These are phyloP conservation scores for Trichomonascaceae sp. DNA, from an alignment of 1,139 yeast genomes.

Conservation along the genomic window DNA sequence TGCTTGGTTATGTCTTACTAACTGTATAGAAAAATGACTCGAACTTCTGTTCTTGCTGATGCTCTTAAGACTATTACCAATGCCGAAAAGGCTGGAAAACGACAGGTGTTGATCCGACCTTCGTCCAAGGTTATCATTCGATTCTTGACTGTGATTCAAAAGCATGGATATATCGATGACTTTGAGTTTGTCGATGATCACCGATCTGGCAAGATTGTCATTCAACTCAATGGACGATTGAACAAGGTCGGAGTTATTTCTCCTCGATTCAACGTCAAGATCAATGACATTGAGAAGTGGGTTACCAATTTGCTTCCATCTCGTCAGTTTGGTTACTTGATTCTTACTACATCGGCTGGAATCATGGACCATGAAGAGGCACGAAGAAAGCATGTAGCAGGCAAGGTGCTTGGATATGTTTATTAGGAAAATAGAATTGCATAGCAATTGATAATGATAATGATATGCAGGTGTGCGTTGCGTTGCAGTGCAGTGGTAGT, in stretches of 20 bases:
- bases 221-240: conserved; percentile 95
- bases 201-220: conserved; percentile 97
- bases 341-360: conserved; percentile 98
- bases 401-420: conserved; percentile 94
- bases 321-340: conserved; percentile 96
- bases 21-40: conserved; percentile 60
- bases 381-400: conserved; percentile 99
- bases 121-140: conserved; percentile 97
- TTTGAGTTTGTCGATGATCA: conserved; percentile 98
- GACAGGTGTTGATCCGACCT: conserved; percentile 98
- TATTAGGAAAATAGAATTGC: conserved; percentile 45
- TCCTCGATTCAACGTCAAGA: conserved; percentile 95
- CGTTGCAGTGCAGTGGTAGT: not conserved
- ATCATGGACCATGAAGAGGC: conserved; percentile 99
- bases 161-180: conserved; percentile 99
- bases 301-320: conserved; percentile 96
- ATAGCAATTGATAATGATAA: not conserved
- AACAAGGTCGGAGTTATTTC: conserved; percentile 98
- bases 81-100: conserved; percentile 99
- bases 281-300: conserved; percentile 94
- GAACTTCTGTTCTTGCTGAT: conserved; percentile 98
- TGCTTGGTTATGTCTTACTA: conserved; percentile 1
- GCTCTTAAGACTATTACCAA: conserved; percentile 98
- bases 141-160: conserved; percentile 96
- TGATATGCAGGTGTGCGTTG: not conserved